Evolutionary conservation across 1,139 yeast genomes (phyloP).

Genomic region (Diutina sp.): DNA sequence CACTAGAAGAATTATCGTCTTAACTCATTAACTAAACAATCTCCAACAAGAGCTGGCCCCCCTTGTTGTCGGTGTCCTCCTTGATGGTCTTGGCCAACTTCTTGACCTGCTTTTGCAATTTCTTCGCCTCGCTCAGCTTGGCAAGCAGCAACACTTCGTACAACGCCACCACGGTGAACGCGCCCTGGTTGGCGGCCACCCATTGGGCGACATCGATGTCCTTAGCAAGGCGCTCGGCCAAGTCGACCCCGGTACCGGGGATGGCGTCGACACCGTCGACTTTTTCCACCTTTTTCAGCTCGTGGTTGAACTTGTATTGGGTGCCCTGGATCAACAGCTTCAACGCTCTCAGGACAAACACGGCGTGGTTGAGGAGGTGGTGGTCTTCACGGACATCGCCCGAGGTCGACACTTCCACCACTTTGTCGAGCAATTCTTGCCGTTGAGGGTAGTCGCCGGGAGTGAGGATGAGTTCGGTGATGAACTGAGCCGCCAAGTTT

Average conservation of each 20-base stretch:
- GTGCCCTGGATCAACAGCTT: constrained; percentile 71
- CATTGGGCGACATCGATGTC: constrained; percentile 28
- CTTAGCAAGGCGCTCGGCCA: constrained; percentile 40
- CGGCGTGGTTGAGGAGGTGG: constrained; percentile 53
- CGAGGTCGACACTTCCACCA: constrained; percentile 41
- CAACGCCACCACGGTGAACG: constrained; percentile 68
- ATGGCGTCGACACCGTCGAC: constrained; percentile 33
- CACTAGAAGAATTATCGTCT: neutral
- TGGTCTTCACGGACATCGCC: constrained; percentile 62
- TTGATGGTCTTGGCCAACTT: constrained; percentile 35
- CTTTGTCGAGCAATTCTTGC: constrained; percentile 37
- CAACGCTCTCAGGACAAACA: constrained; percentile 66
- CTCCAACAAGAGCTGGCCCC: constrained; percentile 55
- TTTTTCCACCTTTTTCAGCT: constrained; percentile 41
- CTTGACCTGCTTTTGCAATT: constrained; percentile 41
- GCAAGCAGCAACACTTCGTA: constrained; percentile 29
- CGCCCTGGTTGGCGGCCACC: constrained; percentile 72
- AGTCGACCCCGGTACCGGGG: constrained; percentile 47
- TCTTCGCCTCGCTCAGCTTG: constrained; percentile 19
- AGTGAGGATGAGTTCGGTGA: constrained; percentile 58
- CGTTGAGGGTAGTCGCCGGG: constrained; percentile 34
- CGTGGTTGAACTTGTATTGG: constrained; percentile 46
- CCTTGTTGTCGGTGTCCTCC: constrained; percentile 53
- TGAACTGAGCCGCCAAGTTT: constrained; percentile 73
- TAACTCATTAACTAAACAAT: constrained; percentile 9